Percentiles rank a stretch among this genome's conserved stretches.
Conservation (phyloP, 2,329 filamentous ascomycete species). For the Pseudogymnoascus sp. region DNA sequence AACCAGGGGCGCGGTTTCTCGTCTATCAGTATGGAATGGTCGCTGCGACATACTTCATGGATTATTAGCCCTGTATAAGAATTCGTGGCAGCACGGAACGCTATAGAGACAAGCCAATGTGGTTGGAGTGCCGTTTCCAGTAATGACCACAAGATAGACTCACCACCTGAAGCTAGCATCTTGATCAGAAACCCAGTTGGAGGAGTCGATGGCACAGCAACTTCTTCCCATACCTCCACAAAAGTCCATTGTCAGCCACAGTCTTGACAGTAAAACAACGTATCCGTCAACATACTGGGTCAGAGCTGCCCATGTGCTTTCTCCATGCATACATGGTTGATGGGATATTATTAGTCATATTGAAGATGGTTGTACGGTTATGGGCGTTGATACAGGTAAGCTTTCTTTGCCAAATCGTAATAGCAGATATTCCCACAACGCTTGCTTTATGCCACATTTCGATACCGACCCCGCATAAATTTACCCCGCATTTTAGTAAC, state of each 20-base stretch:
- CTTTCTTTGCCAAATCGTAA: background rate
- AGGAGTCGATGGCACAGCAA: conserved; percentile 23
- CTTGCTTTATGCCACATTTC: background rate
- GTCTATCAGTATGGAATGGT: conserved; percentile 26
- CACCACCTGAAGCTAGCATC: conserved; percentile 29
- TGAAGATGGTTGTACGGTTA: background rate
- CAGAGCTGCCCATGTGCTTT: conserved; percentile 27
- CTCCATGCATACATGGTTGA: conserved; percentile 31
- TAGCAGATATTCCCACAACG: background rate
- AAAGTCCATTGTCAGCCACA: background rate
- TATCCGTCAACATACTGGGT: conserved; percentile 18
- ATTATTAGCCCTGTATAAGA: background rate
- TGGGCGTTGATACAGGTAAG: background rate
- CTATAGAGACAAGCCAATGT: background rate
- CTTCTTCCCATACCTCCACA: conserved; percentile 22
- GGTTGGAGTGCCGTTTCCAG: background rate
- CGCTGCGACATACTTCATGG: conserved; percentile 27
- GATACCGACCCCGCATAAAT: background rate
- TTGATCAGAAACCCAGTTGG: conserved; percentile 27
- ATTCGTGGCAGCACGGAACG: background rate
- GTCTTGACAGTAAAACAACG: background rate
- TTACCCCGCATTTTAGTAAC: background rate
- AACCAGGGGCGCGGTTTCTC: conserved; percentile 28
- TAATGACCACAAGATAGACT: background rate
- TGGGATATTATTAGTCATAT: conserved; percentile 16